Conservation (phyloP, 768 basidiomycete genomes). For the Mycena crocata region DNA sequence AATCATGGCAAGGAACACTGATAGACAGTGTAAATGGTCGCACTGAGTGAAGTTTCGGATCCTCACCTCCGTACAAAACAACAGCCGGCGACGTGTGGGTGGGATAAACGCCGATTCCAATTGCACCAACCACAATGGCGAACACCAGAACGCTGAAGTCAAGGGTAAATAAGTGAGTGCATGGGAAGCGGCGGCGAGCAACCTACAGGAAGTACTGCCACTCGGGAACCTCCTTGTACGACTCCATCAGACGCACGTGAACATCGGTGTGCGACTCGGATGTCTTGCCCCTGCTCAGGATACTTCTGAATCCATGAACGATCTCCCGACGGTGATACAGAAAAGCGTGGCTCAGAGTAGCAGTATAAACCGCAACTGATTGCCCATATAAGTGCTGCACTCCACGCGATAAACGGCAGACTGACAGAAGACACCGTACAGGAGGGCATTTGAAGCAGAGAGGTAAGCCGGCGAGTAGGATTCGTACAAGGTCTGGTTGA, state of each 20-base stretch:
- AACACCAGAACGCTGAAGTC: slow-evolving; percentile 36
- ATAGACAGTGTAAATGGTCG: slow-evolving; percentile 9
- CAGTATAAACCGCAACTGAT: slow-evolving; percentile 37
- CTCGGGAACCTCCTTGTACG: slow-evolving; percentile 54
- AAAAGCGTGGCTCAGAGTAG: slow-evolving; percentile 52
- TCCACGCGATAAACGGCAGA: slow-evolving; percentile 28
- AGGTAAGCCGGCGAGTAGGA: slow-evolving; percentile 53
- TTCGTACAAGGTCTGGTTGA: slow-evolving; percentile 51
- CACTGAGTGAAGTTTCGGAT: too few species aligned
- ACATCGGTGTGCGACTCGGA: slow-evolving; percentile 49
- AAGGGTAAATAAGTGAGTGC: too few species aligned
- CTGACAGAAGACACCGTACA: slow-evolving; percentile 39
- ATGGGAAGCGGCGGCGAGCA: too few species aligned
- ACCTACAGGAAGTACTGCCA: slow-evolving; percentile 54
- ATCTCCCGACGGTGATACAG: slow-evolving; percentile 58
- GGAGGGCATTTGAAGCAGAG: slow-evolving; percentile 40
- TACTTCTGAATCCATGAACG: slow-evolving; percentile 34
- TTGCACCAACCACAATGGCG: slow-evolving; percentile 44
- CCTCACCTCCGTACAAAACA: slow-evolving; percentile 36
- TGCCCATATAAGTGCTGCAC: neutral
- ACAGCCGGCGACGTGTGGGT: slow-evolving; percentile 47
- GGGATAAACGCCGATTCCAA: slow-evolving; percentile 43
- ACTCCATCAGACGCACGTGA: slow-evolving; percentile 55
- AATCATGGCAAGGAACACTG: slow-evolving; percentile 33
- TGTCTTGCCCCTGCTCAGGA: slow-evolving; percentile 43